phyloP scores from a whole-genome alignment of 208 protist species.

The Acanthamoeba divionensis region DNA sequence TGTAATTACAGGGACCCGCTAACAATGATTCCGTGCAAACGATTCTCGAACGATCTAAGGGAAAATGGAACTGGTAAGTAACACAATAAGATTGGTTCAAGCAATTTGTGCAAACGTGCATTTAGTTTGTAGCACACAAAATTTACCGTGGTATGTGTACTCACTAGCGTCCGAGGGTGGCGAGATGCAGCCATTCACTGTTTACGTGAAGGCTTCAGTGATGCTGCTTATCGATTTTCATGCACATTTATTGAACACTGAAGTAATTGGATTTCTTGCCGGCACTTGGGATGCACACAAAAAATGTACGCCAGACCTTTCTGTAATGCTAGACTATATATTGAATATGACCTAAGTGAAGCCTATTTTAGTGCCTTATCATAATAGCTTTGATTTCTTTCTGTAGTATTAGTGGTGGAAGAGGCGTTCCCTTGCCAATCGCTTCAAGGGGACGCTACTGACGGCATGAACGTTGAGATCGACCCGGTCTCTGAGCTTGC shows the following conservation, averaged over 20 bases:
- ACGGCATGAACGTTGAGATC: constrained; percentile 54
- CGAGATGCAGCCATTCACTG: not conserved
- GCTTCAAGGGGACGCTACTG: constrained; percentile 7
- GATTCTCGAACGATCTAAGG: not conserved
- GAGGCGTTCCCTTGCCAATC: constrained; percentile 32
- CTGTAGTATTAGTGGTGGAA: constrained; percentile 25
- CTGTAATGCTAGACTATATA: no score
- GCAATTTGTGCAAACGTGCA: no score
- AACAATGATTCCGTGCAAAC: constrained; percentile 39
- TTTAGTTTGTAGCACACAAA: no score
- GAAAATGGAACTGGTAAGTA: no score
- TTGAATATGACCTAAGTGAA: no score
- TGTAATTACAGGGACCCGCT: not conserved
- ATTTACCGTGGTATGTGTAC: not conserved
- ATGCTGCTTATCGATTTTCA: constrained; percentile 50
- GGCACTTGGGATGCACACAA: not conserved
- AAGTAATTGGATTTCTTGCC: constrained; percentile 45
- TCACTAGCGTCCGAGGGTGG: not conserved
- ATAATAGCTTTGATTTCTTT: no score
- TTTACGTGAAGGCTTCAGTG: constrained; percentile 21
- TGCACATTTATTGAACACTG: constrained; percentile 11
- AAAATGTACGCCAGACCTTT: not conserved
- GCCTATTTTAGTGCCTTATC: no score
- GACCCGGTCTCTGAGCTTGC: constrained; percentile 46
- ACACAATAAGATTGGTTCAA: no score